phyloP scores from a whole-genome alignment of 2,329 filamentous ascomycete species.

The Sarocladiaceae sp. region DNA sequence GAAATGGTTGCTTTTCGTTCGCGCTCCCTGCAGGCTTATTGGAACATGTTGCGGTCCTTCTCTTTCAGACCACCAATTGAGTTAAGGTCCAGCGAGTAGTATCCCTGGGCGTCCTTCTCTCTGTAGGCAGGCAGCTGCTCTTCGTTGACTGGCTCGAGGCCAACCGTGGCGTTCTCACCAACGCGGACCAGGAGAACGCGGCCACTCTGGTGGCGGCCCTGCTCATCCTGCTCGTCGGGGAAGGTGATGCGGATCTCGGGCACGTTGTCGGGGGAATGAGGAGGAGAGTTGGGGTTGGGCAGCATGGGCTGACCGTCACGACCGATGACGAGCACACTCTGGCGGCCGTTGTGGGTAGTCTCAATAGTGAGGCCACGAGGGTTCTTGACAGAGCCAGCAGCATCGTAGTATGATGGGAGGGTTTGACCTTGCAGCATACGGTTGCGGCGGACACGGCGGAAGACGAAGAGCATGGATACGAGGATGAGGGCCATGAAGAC shows the following conservation, averaged over 20 bases:
- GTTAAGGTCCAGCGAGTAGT: conserved; percentile 92
- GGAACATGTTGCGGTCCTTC: conserved; percentile 53
- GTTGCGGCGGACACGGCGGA: conserved; percentile 56
- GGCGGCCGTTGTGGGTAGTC: conserved; percentile 47
- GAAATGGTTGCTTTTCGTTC: too few relatives aligned
- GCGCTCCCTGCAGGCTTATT: conserved; percentile 25
- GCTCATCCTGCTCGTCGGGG: conserved; percentile 86
- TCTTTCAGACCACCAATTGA: conserved; percentile 91
- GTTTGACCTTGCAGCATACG: conserved; percentile 33
- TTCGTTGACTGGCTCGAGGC: conserved; percentile 80
- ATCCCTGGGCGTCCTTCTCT: conserved; percentile 74
- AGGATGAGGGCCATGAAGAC: conserved; percentile 66
- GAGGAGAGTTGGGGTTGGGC: conserved; percentile 66
- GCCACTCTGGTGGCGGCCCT: conserved; percentile 74
- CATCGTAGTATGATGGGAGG: conserved; percentile 65
- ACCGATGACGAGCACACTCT: conserved; percentile 71
- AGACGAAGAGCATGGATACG: conserved; percentile 60
- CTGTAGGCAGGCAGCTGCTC: conserved; percentile 80
- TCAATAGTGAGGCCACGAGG: conserved; percentile 51
- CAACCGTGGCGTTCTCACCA: conserved; percentile 76
- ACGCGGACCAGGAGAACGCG: conserved; percentile 88
- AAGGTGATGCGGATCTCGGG: conserved; percentile 98
- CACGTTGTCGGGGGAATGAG: conserved; percentile 72
- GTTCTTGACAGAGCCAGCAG: conserved; percentile 40
- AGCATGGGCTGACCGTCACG: conserved; percentile 72